These are phyloP conservation scores for Cryptococcus depauperatus DNA, from an alignment of 1,284 basidiomycete species.

Conservation along the genomic window DNA sequence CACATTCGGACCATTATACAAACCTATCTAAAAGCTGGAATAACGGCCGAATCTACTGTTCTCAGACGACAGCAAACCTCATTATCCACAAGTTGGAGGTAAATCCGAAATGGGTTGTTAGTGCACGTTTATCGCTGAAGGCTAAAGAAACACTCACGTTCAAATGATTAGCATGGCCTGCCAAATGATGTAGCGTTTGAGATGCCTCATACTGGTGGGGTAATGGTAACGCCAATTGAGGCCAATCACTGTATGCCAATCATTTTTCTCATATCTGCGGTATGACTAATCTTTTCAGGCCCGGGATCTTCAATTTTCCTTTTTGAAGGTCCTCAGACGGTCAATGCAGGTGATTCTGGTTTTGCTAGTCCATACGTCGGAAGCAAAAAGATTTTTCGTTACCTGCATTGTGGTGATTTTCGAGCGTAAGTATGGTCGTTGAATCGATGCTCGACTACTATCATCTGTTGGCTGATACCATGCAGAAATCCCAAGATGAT, in stretches of 20 bases:
- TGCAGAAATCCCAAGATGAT: slow-evolving; percentile 64
- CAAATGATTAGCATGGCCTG: slow-evolving; percentile 51
- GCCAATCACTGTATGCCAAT: slow-evolving; percentile 78
- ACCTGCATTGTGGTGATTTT: slow-evolving; percentile 94
- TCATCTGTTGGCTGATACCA: slow-evolving; percentile 7
- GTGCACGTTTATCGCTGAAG: slow-evolving; percentile 33
- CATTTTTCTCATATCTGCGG: neutral
- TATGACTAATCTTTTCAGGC: slow-evolving; percentile 43
- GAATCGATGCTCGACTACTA: neutral
- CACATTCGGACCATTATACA: slow-evolving; percentile 91
- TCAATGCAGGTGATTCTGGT: slow-evolving; percentile 70
- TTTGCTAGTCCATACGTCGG: slow-evolving; percentile 66
- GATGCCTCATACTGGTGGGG: slow-evolving; percentile 76
- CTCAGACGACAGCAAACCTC: slow-evolving; percentile 79
- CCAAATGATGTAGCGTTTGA: slow-evolving; percentile 67
- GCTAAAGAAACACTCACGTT: no score
- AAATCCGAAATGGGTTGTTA: slow-evolving; percentile 74
- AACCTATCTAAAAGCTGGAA: slow-evolving; percentile 80
- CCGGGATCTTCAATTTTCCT: slow-evolving; percentile 91
- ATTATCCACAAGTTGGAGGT: slow-evolving; percentile 84
- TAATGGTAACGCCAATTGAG: slow-evolving; percentile 86
- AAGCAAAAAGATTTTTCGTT: slow-evolving; percentile 64
- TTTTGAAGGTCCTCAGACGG: slow-evolving; percentile 83
- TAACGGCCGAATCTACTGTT: slow-evolving; percentile 90
- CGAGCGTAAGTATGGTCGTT: slow-evolving; percentile 53